Evolutionary conservation across 2,329 filamentous ascomycete species (phyloP), one percentile per base, ranked within the genome.

Genomic region (Hypoxylon sp.): DNA sequence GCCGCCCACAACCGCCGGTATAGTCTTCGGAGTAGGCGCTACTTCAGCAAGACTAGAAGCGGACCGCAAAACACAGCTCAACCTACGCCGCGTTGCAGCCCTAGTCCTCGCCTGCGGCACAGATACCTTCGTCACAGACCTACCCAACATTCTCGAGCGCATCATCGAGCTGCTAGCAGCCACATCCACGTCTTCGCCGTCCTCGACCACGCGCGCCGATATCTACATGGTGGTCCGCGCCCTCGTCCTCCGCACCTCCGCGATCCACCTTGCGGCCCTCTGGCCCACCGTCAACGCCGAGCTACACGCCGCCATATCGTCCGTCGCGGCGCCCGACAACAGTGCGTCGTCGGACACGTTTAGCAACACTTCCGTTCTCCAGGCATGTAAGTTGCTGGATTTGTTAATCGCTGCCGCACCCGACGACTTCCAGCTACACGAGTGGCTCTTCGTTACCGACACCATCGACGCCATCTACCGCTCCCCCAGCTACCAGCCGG

Each of bases 21-120:
- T 99, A 73, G 95, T 99, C 78, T 99, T 99, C 76, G 96, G 96
- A n/a, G 96, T 99, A 0, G 97, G 97, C 10, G 96, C 96, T 5
- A 94, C 93, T 22, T 97, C 94, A 47, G 96, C 96, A 37, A 88
- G 96, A 65, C 87, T 97, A n/a, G 96, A 99, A 81, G 94, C 97
- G 5, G 96, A 99, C 80, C 91, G 94, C 64, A 96, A 92, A 80
- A 94, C 94, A 0, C 95, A 98, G 80, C 86, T 97, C 31, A 97
- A 94, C 71, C 86, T 99, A 17, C 91, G 94, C 11, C 89, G 96
- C 51, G 89, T 97, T 51, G 90, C 94, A 3, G 86, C 94, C 1
- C 84, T 99, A 10, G 83, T 98, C 14, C 85, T 98, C 5, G 92
- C 94, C 0, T 89, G 90, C 4, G 88, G 89, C 2, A 85, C 90